Evolutionary conservation across 768 basidiomycete species (phyloP).

Genomic region (Holtermannia corniformis): DNA sequence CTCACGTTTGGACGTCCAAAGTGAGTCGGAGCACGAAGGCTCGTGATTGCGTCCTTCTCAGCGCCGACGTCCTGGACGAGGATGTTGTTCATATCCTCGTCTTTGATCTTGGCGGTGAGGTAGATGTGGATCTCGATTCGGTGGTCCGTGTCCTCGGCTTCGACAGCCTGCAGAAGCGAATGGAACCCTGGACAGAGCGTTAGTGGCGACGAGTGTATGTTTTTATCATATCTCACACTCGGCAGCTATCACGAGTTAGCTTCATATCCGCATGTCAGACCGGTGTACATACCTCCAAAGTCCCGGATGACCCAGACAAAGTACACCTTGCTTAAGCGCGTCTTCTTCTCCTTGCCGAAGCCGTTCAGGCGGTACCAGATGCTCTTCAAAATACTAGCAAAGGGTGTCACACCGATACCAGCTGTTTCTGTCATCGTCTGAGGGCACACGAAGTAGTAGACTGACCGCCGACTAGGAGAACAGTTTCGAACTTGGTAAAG

Average conservation of each 20-base stretch:
- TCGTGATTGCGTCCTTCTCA: constrained; percentile 83
- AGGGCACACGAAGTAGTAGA: neutral
- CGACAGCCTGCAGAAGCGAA: constrained; percentile 80
- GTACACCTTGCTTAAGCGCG: constrained; percentile 70
- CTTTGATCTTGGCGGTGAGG: constrained; percentile 79
- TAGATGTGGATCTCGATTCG: constrained; percentile 84
- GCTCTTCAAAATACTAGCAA: constrained; percentile 74
- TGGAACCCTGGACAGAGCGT: constrained; percentile 55
- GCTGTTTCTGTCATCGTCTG: constrained; percentile 42
- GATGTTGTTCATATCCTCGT: constrained; percentile 90
- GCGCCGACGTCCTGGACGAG: constrained; percentile 87
- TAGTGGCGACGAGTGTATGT: neutral
- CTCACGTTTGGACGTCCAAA: constrained; percentile 69
- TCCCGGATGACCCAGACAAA: constrained; percentile 95
- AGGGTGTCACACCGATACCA: constrained; percentile 94
- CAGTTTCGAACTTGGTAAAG: constrained; percentile 74
- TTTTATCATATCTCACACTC: constrained; percentile 21
- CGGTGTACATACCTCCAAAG: constrained; percentile 50
- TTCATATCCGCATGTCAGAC: neutral
- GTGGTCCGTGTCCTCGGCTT: constrained; percentile 78
- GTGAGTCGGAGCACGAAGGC: constrained; percentile 81
- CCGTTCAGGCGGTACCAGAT: constrained; percentile 97
- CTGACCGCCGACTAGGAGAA: constrained; percentile 64
- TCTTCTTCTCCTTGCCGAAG: constrained; percentile 58
- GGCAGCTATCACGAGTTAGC: constrained; percentile 7